phyloP scores from a whole-genome alignment of 805 yeast species.

The Naumovozyma baii region DNA sequence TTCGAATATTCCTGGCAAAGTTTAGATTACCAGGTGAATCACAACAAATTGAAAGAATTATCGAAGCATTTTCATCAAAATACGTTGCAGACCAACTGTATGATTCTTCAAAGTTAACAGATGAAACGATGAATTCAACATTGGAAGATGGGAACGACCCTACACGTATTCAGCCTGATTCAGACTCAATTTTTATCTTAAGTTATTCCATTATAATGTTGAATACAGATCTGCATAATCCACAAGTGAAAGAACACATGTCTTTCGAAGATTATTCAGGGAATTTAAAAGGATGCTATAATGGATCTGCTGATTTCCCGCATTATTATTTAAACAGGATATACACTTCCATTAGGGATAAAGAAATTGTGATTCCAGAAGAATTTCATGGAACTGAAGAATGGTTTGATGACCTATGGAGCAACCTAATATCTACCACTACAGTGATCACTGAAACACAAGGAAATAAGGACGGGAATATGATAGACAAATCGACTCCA shows the following conservation, averaged over 20 bases:
- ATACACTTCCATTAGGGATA: constrained; percentile 64
- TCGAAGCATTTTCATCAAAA: constrained; percentile 73
- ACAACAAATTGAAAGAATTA: constrained; percentile 87
- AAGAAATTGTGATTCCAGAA: constrained; percentile 93
- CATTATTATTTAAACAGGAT: constrained; percentile 74
- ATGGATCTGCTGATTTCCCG: constrained; percentile 59
- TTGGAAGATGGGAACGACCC: constrained; percentile 16
- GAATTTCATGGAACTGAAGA: constrained; percentile 88
- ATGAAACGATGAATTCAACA: constrained; percentile 8
- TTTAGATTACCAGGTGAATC: constrained; percentile 95
- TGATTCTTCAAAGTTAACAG: constrained; percentile 3
- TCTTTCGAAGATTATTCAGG: constrained; percentile 68
- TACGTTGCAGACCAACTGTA: constrained; percentile 59
- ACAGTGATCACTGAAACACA: constrained; percentile 18
- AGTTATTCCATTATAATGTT: constrained; percentile 87
- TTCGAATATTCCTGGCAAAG: constrained; percentile 65
- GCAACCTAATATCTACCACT: constrained; percentile 42
- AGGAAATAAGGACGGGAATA: constrained; percentile 10
- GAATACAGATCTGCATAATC: constrained; percentile 86
- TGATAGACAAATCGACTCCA: constrained; percentile 13
- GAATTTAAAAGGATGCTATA: constrained; percentile 70
- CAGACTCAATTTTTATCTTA: constrained; percentile 77
- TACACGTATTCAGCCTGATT: constrained; percentile 44
- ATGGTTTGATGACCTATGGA: constrained; percentile 86
- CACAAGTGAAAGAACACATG: constrained; percentile 86